Evolutionary conservation across 257 asterid genomes (phyloP).

Genomic region (Nicotiana attenuata): DNA sequence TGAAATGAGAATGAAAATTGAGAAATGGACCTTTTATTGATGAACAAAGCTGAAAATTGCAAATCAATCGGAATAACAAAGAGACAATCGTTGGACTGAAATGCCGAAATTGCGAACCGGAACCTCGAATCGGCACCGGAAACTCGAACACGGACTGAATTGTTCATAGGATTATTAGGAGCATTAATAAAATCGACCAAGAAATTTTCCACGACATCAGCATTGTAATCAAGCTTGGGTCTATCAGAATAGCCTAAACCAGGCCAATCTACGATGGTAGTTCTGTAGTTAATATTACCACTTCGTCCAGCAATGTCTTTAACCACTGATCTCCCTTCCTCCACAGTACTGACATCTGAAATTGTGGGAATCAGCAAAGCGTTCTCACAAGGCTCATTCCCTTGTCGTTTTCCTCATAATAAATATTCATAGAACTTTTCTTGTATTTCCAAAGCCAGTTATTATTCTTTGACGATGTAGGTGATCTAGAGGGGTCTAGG

Average conservation of each 20-base stretch:
- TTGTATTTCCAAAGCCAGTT: conserved; percentile 73
- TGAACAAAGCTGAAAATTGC: too few relatives aligned
- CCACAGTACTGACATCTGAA: conserved; percentile 97
- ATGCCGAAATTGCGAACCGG: too few relatives aligned
- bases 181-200: conserved; percentile 65
- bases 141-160: too few relatives aligned
- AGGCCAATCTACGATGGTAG: conserved; percentile 95
- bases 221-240: conserved; percentile 76
- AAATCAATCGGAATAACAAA: too few relatives aligned
- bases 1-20: too few relatives aligned
- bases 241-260: conserved; percentile 89
- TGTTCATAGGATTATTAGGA: too few relatives aligned
- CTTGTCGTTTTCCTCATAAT: conserved; percentile 56
- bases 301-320: conserved; percentile 53
- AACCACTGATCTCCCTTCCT: conserved; percentile 86
- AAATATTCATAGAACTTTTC: conserved; percentile 57
- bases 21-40: too few relatives aligned
- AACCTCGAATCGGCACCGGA: too few relatives aligned
- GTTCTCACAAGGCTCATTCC: conserved; percentile 46
- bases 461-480: too few relatives aligned
- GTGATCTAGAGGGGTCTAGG: too few relatives aligned
- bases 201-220: conserved; percentile 84
- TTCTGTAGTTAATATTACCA: conserved; percentile 44
- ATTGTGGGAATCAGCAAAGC: conserved; percentile 80
- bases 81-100: too few relatives aligned